Evolutionary conservation across 2,329 filamentous ascomycete genomes (phyloP), one percentile per base, ranked within the genome.

Genomic region (Helicocarpus griseus): DNA sequence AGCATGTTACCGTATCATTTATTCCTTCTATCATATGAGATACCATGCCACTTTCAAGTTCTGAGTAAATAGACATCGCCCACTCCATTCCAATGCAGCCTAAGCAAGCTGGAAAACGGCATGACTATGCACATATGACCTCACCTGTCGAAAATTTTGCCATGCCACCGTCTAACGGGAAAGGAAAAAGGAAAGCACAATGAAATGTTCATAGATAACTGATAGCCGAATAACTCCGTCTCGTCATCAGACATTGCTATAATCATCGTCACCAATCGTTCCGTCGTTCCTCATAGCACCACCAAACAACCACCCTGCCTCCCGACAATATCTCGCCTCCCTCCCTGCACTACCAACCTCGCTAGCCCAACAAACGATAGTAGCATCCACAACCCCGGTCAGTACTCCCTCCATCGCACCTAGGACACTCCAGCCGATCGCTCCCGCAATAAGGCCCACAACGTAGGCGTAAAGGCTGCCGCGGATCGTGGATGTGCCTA

Each of bases 391-490:
- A 49, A 95, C 89, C 49, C 88, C 88, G 48, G 87, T 87, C 22
- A 95, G 72, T 17, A 95, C 86, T 13, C 89, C 87, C 65, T 95
- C 90, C 79, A 95, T 91, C 1, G 89, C 86, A 24, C 89, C 89
- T 48, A 98, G 75, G 1, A 97, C 84, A 4, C 88, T 89, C 83
- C 93, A 98, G 6, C 93, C 93, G 59, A 98, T 96, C 50, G 91
- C 89, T 54, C 87, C 89, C 14, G 93, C 93, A 58, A 97, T 85
- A 56, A 98, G 69, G 8, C 90, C 93, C 21, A 98, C 88, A 1
- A 97, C 81, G 63, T 97, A 98, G 2, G 91, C 93, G 66, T 98
- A 98, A 22, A 93, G 77, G 61, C 89, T 95, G 7, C 93, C 93
- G 43, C 81, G 81, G 48, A 85, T 57, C 5, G 61, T 61, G 50